These are phyloP conservation scores for Dendrobium huoshanense DNA, from an alignment of 106 monocot species.

Conservation along the genomic window DNA sequence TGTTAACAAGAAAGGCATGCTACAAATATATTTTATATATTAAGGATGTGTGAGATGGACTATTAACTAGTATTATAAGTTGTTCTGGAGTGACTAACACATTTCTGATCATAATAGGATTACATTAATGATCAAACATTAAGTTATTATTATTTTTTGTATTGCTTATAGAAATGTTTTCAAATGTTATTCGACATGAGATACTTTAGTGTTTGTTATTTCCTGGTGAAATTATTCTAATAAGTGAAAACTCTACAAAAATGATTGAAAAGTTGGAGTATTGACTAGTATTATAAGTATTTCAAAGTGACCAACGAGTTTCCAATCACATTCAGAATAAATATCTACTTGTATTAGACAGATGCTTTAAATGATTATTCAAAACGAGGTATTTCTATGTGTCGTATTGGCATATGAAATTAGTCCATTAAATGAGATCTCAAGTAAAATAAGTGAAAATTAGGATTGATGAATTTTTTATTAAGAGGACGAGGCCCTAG, in stretches of 20 bases:
- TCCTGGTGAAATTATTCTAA: background rate
- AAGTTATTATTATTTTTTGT: background rate
- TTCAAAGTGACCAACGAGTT: background rate
- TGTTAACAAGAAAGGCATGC: too few species aligned
- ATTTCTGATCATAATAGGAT: background rate
- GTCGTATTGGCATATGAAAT: background rate
- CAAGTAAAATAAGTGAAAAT: background rate
- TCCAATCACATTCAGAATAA: background rate
- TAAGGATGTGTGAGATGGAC: background rate
- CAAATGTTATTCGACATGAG: background rate
- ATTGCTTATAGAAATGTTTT: background rate
- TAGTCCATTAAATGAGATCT: background rate
- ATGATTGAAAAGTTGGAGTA: background rate
- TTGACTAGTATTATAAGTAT: background rate
- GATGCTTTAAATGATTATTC: background rate
- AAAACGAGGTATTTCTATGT: background rate
- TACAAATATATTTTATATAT: background rate
- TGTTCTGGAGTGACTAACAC: background rate
- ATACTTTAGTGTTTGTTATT: background rate
- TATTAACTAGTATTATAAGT: background rate
- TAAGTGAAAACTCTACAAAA: background rate
- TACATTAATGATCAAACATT: background rate
- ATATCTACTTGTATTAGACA: background rate
- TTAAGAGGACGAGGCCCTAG: background rate
- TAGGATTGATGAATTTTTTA: background rate